phyloP scores from a whole-genome alignment of 1,284 basidiomycete genomes.

The Vanrija pseudolonga region DNA sequence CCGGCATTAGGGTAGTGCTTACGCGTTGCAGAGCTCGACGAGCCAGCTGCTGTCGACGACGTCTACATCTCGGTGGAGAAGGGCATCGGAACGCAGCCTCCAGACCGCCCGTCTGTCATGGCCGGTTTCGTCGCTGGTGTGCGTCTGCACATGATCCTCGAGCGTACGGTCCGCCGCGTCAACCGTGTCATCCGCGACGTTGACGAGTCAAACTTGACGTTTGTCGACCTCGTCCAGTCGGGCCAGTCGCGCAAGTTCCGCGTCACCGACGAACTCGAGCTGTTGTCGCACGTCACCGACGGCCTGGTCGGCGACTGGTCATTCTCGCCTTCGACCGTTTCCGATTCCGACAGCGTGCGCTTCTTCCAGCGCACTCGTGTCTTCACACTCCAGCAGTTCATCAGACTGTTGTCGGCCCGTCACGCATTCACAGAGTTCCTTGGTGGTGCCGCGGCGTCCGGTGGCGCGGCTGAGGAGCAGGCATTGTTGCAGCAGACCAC shows the following conservation, averaged over 20 bases:
- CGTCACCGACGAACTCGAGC: conserved; percentile 24
- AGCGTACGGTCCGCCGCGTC: conserved; percentile 26
- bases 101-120: conserved; percentile 31
- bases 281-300: conserved; percentile 26
- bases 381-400: conserved; percentile 32
- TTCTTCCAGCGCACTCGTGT: conserved; percentile 37
- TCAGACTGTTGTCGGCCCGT: conserved; percentile 27
- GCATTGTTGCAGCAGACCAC: conserved; percentile 28
- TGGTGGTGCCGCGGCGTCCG: conserved; percentile 1
- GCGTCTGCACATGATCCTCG: conserved; percentile 33
- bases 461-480: conserved; percentile 14
- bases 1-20: background rate
- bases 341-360: conserved; percentile 30
- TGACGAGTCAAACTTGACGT: conserved; percentile 10
- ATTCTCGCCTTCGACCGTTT: conserved; percentile 27
- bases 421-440: conserved; percentile 28
- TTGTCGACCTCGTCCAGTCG: conserved; percentile 20
- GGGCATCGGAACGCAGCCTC: conserved; percentile 30
- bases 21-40: conserved; percentile 16
- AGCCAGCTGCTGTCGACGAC: conserved; percentile 33
- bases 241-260: conserved; percentile 9
- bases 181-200: conserved; percentile 17
- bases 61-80: conserved; percentile 26
- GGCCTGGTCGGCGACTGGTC: conserved; percentile 33
- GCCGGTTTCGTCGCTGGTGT: conserved; percentile 31